A percentile compares a stretch with the other conserved stretches of the same genome.
phyloP scores from a whole-genome alignment of 768 basidiomycete species.

The Pholiota microspora region DNA sequence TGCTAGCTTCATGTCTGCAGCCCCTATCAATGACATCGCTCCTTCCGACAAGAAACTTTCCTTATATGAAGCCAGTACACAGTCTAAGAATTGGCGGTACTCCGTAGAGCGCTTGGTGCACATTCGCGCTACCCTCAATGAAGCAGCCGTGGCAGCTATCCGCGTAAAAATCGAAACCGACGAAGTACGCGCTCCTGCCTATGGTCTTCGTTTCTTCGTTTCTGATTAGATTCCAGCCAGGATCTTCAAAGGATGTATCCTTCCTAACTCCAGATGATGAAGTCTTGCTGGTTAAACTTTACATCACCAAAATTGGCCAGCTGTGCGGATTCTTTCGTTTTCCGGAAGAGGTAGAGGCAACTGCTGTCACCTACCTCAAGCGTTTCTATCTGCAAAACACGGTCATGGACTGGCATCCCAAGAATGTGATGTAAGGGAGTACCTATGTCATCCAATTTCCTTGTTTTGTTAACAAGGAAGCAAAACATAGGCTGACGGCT shows the following conservation, averaged over 20 bases:
- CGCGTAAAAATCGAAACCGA: constrained; percentile 75
- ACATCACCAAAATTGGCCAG: constrained; percentile 81
- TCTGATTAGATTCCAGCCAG: constrained; percentile 44
- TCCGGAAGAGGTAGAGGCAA: constrained; percentile 91
- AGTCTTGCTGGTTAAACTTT: constrained; percentile 83
- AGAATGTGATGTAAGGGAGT: constrained; percentile 98
- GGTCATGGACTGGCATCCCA: constrained; percentile 99
- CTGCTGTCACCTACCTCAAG: constrained; percentile 89
- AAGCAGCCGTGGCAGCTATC: constrained; percentile 74
- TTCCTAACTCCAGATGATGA: constrained; percentile 87
- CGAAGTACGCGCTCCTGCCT: constrained; percentile 46
- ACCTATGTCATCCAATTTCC: background rate
- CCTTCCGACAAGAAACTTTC: constrained; percentile 31
- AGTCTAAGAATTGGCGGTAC: constrained; percentile 88
- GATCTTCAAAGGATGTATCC: constrained; percentile 66
- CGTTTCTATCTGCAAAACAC: constrained; percentile 97
- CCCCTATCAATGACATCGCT: constrained; percentile 1
- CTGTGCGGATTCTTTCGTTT: constrained; percentile 85
- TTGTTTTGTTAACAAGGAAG: constrained; percentile 2
- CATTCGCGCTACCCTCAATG: constrained; percentile 68
- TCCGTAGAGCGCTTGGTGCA: constrained; percentile 62
- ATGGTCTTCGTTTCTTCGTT: constrained; percentile 6
- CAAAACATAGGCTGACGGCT: constrained; percentile 75
- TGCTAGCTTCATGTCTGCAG: constrained; percentile 6
- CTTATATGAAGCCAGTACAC: constrained; percentile 76